Base-by-base conservation (phyloP, 2,329 filamentous ascomycete species). In the Cryphonectria radicalis region DNA sequence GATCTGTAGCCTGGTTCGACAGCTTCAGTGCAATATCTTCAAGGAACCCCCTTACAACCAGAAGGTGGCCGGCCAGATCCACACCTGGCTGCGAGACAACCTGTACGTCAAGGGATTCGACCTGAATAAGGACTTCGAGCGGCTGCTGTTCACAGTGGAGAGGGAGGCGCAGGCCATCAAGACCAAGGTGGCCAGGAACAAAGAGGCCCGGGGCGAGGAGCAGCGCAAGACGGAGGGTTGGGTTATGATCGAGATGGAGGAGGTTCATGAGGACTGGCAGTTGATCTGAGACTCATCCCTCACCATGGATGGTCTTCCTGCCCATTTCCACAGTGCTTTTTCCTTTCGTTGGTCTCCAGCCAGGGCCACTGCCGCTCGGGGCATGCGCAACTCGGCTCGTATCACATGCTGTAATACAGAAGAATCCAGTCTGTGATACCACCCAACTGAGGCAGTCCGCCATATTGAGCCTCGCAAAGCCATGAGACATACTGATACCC, bases 211-310 rank as follows among this genome's bases (percentile, higher is more conserved):
- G 63, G 50, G 53, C 6, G 57, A 25, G 11, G 59, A 59, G 64
- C 14, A 59, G 28, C 55, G 64, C 40, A 59, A 63, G 63, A 53
- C 40, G 50, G 43, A 53, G 59, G 70, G 70, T 53, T 72, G 64
- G 63, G 64, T 70, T n/a, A 10, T 70, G 28, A 35, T 72, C 35
- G 43, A 55, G 46, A 17, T 37, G 32, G 60, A 25, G 17, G 67
- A 72, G n/a, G 63, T 50, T 4, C n/a, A 40, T 1, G 70, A 72
- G 11, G 40, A 43, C 2, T 72, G 67, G 70, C 55, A 59, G 35
- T 4, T 72, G 14, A 6, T 72, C 43, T 70, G 22, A 37, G 46
- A 35, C 37, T n/a, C 40, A 4, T 46, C 17, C 46, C 28, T 28
- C 55, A 35, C 8, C 13, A 8, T 32, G 28, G 2, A 17, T 28